These are phyloP conservation scores for Xylariales sp. DNA, from an alignment of 2,329 filamentous ascomycete species.

Conservation along the genomic window DNA sequence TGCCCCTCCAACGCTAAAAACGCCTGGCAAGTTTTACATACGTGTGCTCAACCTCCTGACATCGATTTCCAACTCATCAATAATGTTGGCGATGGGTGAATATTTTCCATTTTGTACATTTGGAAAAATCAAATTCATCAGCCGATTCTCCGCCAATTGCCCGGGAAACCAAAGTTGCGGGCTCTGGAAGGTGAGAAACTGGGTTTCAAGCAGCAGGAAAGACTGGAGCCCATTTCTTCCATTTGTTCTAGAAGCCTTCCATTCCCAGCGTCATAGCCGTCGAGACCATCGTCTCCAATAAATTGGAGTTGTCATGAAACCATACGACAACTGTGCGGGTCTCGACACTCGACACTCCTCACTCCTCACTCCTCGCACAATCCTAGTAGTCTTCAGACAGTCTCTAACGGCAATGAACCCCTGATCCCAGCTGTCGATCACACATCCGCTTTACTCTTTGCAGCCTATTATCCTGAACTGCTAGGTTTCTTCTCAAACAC, in stretches of 20 bases:
- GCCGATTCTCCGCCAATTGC: too few species aligned
- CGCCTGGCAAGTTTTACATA: too few species aligned
- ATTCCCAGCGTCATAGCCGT: neutral
- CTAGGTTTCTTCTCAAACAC: conserved; percentile 5
- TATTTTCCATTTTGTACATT: too few species aligned
- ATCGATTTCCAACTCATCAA: too few species aligned
- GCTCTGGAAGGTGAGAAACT: neutral
- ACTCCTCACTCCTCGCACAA: too few species aligned
- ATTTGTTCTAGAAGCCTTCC: conserved; percentile 1
- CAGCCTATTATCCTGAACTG: conserved; percentile 5
- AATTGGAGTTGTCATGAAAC: conserved; percentile 19
- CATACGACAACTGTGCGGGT: conserved; percentile 6
- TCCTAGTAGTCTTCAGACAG: conserved; percentile 9
- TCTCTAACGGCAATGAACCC: conserved; percentile 9
- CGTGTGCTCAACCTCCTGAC: too few species aligned
- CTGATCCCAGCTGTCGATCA: conserved; percentile 22
- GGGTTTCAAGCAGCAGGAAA: neutral
- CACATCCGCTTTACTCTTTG: conserved; percentile 15
- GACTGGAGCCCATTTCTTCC: conserved; percentile 1
- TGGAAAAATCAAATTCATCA: too few species aligned
- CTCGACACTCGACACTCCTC: too few species aligned
- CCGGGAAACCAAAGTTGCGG: too few species aligned
- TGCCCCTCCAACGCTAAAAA: too few species aligned
- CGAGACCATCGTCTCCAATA: conserved; percentile 6
- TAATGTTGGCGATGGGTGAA: too few species aligned